These are phyloP conservation scores for Ramaria sp. DNA, from an alignment of 768 basidiomycete species.

Conservation along the genomic window DNA sequence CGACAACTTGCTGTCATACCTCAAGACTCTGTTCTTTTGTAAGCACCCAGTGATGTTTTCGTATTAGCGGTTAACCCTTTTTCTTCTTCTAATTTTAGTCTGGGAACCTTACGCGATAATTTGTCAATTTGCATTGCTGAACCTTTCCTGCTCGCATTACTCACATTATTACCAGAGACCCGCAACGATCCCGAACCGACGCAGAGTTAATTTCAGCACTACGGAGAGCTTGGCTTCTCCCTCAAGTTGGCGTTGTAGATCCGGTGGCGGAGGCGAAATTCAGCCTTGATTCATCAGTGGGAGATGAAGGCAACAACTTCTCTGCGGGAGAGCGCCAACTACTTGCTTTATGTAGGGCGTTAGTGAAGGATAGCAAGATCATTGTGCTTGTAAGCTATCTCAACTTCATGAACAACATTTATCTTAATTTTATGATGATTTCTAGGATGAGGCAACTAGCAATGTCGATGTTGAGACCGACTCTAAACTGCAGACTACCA, in stretches of 20 bases:
- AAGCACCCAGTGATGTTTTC: slow-evolving; percentile 12
- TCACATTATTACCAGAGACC: slow-evolving; percentile 31
- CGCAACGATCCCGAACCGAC: slow-evolving; percentile 40
- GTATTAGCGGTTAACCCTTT: slow-evolving; percentile 13
- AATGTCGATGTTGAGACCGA: slow-evolving; percentile 56
- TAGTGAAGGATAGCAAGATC: slow-evolving; percentile 50
- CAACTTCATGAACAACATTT: not conserved
- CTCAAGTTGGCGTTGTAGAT: slow-evolving; percentile 32
- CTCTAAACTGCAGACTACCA: slow-evolving; percentile 48
- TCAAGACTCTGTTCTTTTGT: slow-evolving; percentile 48
- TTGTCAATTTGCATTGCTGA: slow-evolving; percentile 19
- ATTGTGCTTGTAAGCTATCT: slow-evolving; percentile 36
- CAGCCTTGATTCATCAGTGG: slow-evolving; percentile 46
- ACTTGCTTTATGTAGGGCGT: slow-evolving; percentile 47
- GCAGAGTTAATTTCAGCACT: slow-evolving; percentile 52
- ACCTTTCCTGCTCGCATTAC: not conserved
- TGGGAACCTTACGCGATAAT: slow-evolving; percentile 38
- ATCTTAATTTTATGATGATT: not conserved
- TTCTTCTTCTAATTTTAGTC: not conserved
- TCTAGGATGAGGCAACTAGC: slow-evolving; percentile 52
- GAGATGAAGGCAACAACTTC: slow-evolving; percentile 56
- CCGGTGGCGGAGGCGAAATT: slow-evolving; percentile 52
- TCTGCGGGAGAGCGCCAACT: slow-evolving; percentile 62
- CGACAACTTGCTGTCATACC: slow-evolving; percentile 54
- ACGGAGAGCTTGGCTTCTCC: slow-evolving; percentile 49